phyloP scores from a whole-genome alignment of 768 basidiomycete genomes.

The Chalciporus sphaerocephalus region DNA sequence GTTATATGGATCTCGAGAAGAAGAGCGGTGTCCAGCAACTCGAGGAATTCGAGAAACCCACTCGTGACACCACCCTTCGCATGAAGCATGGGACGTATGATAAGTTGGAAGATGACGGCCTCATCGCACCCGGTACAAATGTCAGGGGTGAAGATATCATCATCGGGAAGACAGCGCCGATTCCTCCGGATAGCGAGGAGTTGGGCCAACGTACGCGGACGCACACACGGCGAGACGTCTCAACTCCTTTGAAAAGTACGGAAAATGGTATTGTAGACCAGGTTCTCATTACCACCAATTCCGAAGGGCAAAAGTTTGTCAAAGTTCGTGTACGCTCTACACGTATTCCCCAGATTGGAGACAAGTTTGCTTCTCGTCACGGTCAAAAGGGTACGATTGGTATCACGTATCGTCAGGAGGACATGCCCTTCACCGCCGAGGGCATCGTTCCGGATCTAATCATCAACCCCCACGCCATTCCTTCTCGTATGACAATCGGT shows the following conservation, averaged over 20 bases:
- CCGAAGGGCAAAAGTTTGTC: slow-evolving; percentile 95
- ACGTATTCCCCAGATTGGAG: slow-evolving; percentile 95
- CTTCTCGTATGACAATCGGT: slow-evolving; percentile 99
- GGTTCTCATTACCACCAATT: slow-evolving; percentile 93
- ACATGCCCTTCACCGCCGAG: slow-evolving; percentile 98
- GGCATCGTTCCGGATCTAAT: slow-evolving; percentile 96
- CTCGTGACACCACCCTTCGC: slow-evolving; percentile 84
- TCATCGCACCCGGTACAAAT: slow-evolving; percentile 93
- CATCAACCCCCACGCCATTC: slow-evolving; percentile 99
- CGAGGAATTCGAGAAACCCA: slow-evolving; percentile 97
- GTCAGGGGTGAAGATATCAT: slow-evolving; percentile 98
- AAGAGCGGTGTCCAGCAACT: slow-evolving; percentile 86
- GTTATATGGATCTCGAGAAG: slow-evolving; percentile 98
- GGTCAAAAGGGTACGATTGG: slow-evolving; percentile 99
- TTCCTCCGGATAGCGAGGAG: slow-evolving; percentile 95
- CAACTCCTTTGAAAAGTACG: slow-evolving; percentile 95
- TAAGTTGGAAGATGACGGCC: slow-evolving; percentile 93
- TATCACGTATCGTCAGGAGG: slow-evolving; percentile 98
- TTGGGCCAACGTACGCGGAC: slow-evolving; percentile 91
- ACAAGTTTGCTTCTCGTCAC: slow-evolving; percentile 99
- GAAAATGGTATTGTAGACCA: slow-evolving; percentile 98
- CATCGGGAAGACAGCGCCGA: slow-evolving; percentile 97
- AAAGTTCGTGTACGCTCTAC: slow-evolving; percentile 96
- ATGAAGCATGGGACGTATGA: slow-evolving; percentile 99
- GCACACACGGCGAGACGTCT: slow-evolving; percentile 93